Evolutionary conservation across 768 basidiomycete species (phyloP), one percentile per base, ranked within the genome.

Genomic region (Psilocybe cubensis): DNA sequence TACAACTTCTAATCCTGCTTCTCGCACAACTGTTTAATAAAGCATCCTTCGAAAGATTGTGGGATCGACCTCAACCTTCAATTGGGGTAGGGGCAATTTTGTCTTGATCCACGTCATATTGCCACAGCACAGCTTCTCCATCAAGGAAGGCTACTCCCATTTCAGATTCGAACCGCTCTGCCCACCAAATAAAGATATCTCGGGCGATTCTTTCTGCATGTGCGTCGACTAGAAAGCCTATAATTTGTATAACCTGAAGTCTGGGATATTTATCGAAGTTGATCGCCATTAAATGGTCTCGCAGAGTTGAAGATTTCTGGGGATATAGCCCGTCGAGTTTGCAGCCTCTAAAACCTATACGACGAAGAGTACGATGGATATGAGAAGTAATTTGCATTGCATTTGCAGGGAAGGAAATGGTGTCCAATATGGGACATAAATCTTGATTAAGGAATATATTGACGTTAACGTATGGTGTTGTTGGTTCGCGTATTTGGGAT

Each of bases 141-240:
- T 84, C 83, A 62, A 82, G 70, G 60, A 84, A 76, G 58, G 81
- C 76, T 43, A 85, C 71, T 8, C 79, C 81, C 42, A 75, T 71
- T 52, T 67, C 72, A 71, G 82, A 29, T 18, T 48, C 80, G 56
- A 83, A 83, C 48, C 67, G 73, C 61, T 83, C 79, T 24, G 76
- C 74, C 83, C 83, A 84, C 77, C 78, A 79, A 27, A 83, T 80
- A 61, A 82, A 83, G 17, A 81, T 68, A 49, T 83, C 79, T 70
- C 75, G 77, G 54, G 78, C 73, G 47, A 76, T 58, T 38, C 59
- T 61, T 63, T 82, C 78, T 55, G 72, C 67, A 50, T 78, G 73
- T 18, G 80, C 73, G 21, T 80, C 81, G 18, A 79, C 79, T 41
- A 81, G 64, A 63, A 78, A 81, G 2, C 76, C 79, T 12, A 81